These are phyloP conservation scores for Diaporthe australafricana DNA, from an alignment of 2,329 filamentous ascomycete species.

Conservation along the genomic window DNA sequence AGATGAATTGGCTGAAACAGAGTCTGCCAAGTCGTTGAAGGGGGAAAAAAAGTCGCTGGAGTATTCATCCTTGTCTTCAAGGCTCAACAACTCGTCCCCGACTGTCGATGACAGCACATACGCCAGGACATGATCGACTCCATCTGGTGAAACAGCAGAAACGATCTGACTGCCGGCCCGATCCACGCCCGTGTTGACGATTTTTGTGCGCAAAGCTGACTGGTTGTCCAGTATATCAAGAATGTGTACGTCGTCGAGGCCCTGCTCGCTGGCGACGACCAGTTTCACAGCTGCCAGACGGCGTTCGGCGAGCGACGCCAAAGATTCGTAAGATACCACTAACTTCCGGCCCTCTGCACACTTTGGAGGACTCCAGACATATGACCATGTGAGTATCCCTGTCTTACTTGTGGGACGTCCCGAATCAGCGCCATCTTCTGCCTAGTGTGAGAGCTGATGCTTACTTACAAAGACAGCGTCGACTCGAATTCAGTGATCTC, in stretches of 20 bases:
- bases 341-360: slow-evolving; percentile 7
- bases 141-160: slow-evolving; percentile 29
- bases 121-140: slow-evolving; percentile 20
- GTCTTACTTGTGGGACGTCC: slow-evolving; percentile 21
- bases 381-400: slow-evolving; percentile 36
- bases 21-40: not conserved
- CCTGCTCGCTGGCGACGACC: slow-evolving; percentile 30
- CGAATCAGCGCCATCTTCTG: slow-evolving; percentile 17
- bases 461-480: slow-evolving; percentile 34
- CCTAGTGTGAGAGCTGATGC: not conserved
- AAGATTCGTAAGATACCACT: slow-evolving; percentile 30
- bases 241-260: slow-evolving; percentile 30
- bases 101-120: slow-evolving; percentile 24
- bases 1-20: slow-evolving; percentile 5
- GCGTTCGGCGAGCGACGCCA: slow-evolving; percentile 27
- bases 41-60: slow-evolving; percentile 16
- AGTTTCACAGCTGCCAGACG: slow-evolving; percentile 33
- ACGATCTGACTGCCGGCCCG: not conserved
- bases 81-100: slow-evolving; percentile 4
- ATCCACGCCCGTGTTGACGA: not conserved
- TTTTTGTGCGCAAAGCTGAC: slow-evolving; percentile 32
- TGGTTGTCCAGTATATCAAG: slow-evolving; percentile 29
- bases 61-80: slow-evolving; percentile 17
- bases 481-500: slow-evolving; percentile 34
- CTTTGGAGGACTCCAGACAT: slow-evolving; percentile 29